A percentile compares a stretch with the other conserved stretches of the same genome.
Conservation (phyloP, 2,329 filamentous ascomycete genomes). For the Phialocephala sp. region DNA sequence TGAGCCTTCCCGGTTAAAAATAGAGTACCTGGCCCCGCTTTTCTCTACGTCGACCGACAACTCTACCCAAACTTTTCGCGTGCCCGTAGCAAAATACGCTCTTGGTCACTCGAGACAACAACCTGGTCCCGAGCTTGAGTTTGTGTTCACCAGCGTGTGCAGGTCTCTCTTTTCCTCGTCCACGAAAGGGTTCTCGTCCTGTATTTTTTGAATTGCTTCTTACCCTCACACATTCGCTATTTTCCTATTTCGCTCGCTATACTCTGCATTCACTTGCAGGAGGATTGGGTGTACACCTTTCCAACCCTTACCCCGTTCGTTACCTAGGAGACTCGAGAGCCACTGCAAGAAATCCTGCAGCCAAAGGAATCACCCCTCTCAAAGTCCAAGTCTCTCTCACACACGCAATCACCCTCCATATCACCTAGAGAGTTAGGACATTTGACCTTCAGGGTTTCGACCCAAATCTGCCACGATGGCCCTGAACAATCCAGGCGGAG, state of each 20-base stretch:
- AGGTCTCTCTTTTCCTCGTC: conserved; percentile 8
- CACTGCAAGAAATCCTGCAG: conserved; percentile 13
- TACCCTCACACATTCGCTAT: conserved; percentile 30
- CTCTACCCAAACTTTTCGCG: no score
- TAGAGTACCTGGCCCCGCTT: conserved; percentile 7
- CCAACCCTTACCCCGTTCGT: conserved; percentile 18
- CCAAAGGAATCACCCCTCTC: conserved; percentile 2
- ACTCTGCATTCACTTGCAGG: neutral
- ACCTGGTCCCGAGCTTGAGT: conserved; percentile 7
- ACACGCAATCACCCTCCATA: conserved; percentile 5
- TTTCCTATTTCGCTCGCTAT: conserved; percentile 30
- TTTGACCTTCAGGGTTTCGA: conserved; percentile 16
- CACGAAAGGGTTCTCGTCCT: neutral
- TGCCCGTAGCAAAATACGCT: conserved; percentile 2
- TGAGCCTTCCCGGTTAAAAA: conserved; percentile 4
- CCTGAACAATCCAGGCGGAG: conserved; percentile 4
- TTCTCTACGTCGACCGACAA: conserved; percentile 14
- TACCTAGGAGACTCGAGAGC: conserved; percentile 27
- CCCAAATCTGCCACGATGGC: conserved; percentile 25
- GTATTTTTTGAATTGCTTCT: conserved; percentile 7
- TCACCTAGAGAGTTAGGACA: conserved; percentile 15
- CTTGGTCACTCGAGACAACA: conserved; percentile 15
- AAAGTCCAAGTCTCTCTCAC: neutral
- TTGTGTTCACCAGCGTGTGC: conserved; percentile 6
- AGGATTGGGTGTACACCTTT: neutral